Percentiles rank a stretch among this genome's conserved stretches.
Evolutionary conservation across 306 rosid genomes (phyloP).

Genomic region (Purshia tridentata): DNA sequence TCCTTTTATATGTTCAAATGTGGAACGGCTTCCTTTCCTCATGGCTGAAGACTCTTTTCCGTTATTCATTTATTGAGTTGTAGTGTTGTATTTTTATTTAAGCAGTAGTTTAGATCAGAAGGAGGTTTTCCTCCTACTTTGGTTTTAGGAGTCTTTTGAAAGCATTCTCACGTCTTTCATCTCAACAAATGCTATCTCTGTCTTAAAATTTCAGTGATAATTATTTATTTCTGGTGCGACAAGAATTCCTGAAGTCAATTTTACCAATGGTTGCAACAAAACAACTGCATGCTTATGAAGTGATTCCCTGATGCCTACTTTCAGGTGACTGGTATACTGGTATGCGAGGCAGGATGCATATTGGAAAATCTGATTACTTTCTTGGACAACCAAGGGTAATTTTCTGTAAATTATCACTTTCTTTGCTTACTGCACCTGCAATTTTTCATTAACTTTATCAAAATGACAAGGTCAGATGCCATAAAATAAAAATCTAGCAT

Average conservation of each 20-base stretch:
- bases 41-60: no score
- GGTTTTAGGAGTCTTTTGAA: no score
- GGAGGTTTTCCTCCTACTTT: no score
- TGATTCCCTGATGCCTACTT: conserved; percentile 31
- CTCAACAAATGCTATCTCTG: no score
- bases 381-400: conserved; percentile 89
- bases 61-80: no score
- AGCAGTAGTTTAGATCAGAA: no score
- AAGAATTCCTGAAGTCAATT: conserved; percentile 12
- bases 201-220: not conserved
- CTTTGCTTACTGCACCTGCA: not conserved
- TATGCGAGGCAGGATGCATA: conserved; percentile 96
- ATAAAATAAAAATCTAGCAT: conserved; percentile 7
- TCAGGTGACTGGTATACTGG: conserved; percentile 95
- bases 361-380: conserved; percentile 81
- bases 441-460: not conserved
- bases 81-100: no score
- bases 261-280: conserved; percentile 9
- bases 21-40: no score
- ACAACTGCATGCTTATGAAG: conserved; percentile 26
- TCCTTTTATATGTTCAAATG: no score
- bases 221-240: conserved; percentile 13
- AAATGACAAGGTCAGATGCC: not conserved
- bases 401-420: conserved; percentile 22
- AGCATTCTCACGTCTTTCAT: no score